Evolutionary conservation across 495 filamentous ascomycete genomes (phyloP).

Genomic region (Astrothelium macrocarpum): DNA sequence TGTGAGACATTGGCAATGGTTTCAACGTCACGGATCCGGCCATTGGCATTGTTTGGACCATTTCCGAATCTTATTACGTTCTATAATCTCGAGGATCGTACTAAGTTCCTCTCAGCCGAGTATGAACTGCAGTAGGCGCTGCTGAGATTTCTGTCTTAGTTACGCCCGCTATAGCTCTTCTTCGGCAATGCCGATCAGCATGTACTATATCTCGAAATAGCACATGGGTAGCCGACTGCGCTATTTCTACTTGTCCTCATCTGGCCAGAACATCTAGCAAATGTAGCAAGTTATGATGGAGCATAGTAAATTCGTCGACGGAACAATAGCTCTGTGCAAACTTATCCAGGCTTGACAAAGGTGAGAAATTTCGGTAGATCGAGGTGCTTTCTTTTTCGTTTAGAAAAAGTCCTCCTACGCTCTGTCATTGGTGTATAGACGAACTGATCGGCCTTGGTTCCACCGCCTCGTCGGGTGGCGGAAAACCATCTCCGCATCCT

Average conservation of each 20-base stretch:
- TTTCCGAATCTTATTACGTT: constrained; percentile 43
- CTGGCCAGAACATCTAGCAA: constrained; percentile 1
- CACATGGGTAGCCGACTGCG: not conserved
- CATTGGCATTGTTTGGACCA: constrained; percentile 46
- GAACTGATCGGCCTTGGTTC: no score
- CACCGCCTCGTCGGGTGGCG: no score
- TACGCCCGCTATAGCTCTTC: not conserved
- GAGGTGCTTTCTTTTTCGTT: no score
- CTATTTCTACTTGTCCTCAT: not conserved
- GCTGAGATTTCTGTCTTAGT: constrained; percentile 20
- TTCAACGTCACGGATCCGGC: constrained; percentile 51
- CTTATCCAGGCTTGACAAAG: not conserved
- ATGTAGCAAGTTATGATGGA: not conserved
- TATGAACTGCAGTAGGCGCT: constrained; percentile 44
- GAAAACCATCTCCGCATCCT: not conserved
- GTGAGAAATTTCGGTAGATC: no score
- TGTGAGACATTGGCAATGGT: constrained; percentile 46
- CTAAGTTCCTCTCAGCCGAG: constrained; percentile 45
- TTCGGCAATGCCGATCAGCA: not conserved
- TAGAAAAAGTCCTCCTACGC: no score
- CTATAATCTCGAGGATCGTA: constrained; percentile 25
- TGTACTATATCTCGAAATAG: constrained; percentile 14
- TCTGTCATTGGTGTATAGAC: no score
- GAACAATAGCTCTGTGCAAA: not conserved
- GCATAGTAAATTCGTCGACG: not conserved